Conservation (phyloP, 345 rosid species). For the Arabis hirsuta region DNA sequence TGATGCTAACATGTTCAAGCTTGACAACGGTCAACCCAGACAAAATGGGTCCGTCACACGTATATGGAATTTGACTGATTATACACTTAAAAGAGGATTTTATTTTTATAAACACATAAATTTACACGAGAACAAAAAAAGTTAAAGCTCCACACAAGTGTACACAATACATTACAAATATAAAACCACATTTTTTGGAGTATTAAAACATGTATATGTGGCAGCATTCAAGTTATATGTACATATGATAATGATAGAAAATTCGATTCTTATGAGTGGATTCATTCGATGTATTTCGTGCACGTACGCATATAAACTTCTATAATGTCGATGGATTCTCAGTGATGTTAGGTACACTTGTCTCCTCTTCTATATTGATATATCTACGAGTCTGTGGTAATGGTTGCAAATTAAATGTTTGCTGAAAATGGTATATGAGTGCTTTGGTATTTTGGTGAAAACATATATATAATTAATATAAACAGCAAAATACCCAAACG, state of each 20-base stretch:
- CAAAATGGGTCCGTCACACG: constrained; percentile 31
- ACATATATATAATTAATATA: too few species aligned
- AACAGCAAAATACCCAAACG: too few species aligned
- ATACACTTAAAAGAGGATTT: background rate
- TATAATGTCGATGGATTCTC: constrained; percentile 10
- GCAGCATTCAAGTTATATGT: background rate
- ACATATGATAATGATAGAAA: background rate
- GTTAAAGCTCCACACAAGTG: constrained; percentile 10
- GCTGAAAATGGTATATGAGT: too few species aligned
- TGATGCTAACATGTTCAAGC: constrained; percentile 23
- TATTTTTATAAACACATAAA: background rate
- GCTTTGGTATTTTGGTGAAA: constrained; percentile 6
- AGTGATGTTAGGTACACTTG: constrained; percentile 28
- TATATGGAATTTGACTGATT: constrained; percentile 25
- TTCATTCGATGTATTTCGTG: constrained; percentile 16
- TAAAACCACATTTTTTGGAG: background rate
- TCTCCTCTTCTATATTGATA: constrained; percentile 4
- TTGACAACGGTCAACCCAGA: constrained; percentile 28
- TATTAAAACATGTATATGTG: constrained; percentile 3
- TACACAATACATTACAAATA: constrained; percentile 8
- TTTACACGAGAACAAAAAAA: background rate
- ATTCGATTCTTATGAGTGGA: background rate
- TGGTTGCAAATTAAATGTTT: background rate
- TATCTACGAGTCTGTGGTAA: background rate
- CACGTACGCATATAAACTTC: constrained; percentile 5